These are phyloP conservation scores for Aotearoamyces nothofagi DNA, from an alignment of 2,329 filamentous ascomycete species.

Conservation along the genomic window DNA sequence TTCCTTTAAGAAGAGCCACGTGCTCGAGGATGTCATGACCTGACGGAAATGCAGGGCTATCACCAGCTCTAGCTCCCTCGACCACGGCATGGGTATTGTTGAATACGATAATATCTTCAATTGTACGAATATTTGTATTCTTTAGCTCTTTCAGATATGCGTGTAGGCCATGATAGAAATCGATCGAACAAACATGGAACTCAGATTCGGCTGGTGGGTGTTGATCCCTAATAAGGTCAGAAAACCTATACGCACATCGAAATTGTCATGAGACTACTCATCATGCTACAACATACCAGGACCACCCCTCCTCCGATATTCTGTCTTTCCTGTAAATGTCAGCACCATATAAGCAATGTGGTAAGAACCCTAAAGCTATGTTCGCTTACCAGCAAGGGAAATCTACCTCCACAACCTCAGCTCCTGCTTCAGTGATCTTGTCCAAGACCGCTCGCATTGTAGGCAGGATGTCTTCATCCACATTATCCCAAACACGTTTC, in stretches of 20 bases:
- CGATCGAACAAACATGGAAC: slow-evolving; percentile 14
- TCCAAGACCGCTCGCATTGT: neutral
- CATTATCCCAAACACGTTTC: slow-evolving; percentile 2
- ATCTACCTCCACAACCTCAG: slow-evolving; percentile 22
- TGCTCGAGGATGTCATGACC: slow-evolving; percentile 6
- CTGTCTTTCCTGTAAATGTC: slow-evolving; percentile 36
- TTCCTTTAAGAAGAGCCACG: neutral
- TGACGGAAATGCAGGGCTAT: slow-evolving; percentile 4
- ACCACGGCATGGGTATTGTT: neutral
- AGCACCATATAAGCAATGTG: no score
- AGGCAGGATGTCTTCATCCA: slow-evolving; percentile 2
- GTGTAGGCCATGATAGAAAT: slow-evolving; percentile 3
- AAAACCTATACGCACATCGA: no score
- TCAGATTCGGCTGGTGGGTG: slow-evolving; percentile 1
- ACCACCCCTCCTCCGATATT: slow-evolving; percentile 1
- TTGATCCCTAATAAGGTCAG: no score
- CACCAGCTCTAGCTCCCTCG: slow-evolving; percentile 4
- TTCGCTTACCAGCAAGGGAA: no score
- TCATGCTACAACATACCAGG: slow-evolving; percentile 53
- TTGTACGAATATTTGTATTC: slow-evolving; percentile 1
- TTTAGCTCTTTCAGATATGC: slow-evolving; percentile 1
- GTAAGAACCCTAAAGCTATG: no score
- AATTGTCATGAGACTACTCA: no score
- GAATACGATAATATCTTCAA: slow-evolving; percentile 2
- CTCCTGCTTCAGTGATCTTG: slow-evolving; percentile 3